A percentile compares a stretch with the other conserved stretches of the same genome.
Conservation (phyloP, 345 rosid species). For the Citropsis articulata region DNA sequence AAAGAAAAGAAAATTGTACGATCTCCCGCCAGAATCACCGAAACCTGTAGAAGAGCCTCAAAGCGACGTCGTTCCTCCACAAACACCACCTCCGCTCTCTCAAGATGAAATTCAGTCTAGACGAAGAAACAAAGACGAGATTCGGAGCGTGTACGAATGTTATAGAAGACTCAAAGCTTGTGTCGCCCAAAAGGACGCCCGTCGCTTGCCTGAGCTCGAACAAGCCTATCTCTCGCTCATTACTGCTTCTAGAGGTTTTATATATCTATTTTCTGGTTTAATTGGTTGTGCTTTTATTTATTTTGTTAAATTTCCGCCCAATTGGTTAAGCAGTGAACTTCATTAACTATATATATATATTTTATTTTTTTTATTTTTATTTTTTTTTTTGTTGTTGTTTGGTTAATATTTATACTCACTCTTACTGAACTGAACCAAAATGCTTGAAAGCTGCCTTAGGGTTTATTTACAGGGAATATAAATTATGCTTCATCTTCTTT, state of each 20-base stretch:
- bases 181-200: slow-evolving; percentile 55
- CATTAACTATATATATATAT: too few relatives aligned
- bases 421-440: neutral
- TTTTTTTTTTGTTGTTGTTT: neutral
- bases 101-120: slow-evolving; percentile 64
- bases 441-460: neutral
- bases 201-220: slow-evolving; percentile 55
- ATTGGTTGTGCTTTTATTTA: neutral
- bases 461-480: neutral
- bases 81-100: slow-evolving; percentile 58
- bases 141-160: slow-evolving; percentile 70
- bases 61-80: slow-evolving; percentile 39
- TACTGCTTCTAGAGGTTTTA: slow-evolving; percentile 65
- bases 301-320: neutral
- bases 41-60: slow-evolving; percentile 21
- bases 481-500: neutral
- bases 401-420: neutral
- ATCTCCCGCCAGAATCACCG: slow-evolving; percentile 34
- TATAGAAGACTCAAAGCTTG: slow-evolving; percentile 71
- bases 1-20: slow-evolving; percentile 82
- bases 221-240: slow-evolving; percentile 77
- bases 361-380: too few relatives aligned
- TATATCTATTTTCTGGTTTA: neutral
- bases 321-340: neutral
- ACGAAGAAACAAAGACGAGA: slow-evolving; percentile 77